Conservation (phyloP, 108 stramenopile species). For the Nitzschia sp. region DNA sequence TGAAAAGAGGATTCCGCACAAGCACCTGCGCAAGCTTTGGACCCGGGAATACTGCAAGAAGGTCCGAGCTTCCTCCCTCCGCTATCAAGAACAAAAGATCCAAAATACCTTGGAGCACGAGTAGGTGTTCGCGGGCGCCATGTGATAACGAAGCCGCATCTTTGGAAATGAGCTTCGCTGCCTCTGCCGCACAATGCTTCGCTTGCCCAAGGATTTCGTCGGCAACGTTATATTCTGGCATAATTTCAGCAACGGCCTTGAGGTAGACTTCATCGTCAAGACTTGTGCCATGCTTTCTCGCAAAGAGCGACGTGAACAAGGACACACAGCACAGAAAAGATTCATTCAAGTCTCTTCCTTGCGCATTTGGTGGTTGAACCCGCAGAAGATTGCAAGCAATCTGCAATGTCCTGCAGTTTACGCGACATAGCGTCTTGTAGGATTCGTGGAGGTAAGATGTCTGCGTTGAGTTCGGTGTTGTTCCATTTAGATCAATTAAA, state of each 20-base stretch:
- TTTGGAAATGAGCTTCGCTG: background rate
- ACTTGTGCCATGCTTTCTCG: background rate
- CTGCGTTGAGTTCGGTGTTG: background rate
- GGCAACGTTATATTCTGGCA: conserved; percentile 22
- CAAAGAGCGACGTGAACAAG: conserved; percentile 4
- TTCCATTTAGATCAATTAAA: background rate
- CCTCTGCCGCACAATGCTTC: background rate
- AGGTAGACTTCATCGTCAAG: conserved; percentile 2
- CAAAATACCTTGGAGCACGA: conserved; percentile 16
- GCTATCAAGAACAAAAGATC: conserved; percentile 23
- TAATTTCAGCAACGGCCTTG: conserved; percentile 1
- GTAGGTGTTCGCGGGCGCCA: conserved; percentile 3
- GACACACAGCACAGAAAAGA: conserved; percentile 1
- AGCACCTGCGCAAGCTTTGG: conserved; percentile 21
- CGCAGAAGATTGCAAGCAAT: background rate
- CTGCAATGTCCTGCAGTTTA: background rate
- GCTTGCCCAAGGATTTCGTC: conserved; percentile 22
- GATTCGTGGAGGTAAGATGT: background rate
- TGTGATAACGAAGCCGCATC: background rate
- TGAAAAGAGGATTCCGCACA: conserved; percentile 32
- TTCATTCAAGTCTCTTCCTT: background rate
- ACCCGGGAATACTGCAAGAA: conserved; percentile 11
- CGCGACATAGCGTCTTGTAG: conserved; percentile 5
- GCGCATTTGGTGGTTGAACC: background rate
- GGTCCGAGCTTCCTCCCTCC: conserved; percentile 9